A percentile compares a stretch with the other conserved stretches of the same genome.
Evolutionary conservation across 2,329 filamentous ascomycete genomes (phyloP).

Genomic region (Beauveria australis): DNA sequence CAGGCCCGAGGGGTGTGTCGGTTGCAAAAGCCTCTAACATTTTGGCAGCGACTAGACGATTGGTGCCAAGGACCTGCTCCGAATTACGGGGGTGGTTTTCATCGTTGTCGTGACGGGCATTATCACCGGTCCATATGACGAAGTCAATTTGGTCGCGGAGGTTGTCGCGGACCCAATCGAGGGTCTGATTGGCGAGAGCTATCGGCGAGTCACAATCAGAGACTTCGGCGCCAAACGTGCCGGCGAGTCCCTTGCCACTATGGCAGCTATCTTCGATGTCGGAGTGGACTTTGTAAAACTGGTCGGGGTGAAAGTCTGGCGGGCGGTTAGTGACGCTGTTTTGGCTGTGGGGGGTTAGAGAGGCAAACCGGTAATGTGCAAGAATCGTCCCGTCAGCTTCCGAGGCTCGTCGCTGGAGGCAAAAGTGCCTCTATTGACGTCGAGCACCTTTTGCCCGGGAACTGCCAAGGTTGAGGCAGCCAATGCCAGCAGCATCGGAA

Average conservation of each 20-base stretch:
- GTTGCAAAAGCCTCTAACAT: conserved; percentile 66
- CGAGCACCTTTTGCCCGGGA: not conserved
- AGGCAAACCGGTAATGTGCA: conserved; percentile 75
- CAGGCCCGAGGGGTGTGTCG: conserved; percentile 24
- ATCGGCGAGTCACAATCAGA: conserved; percentile 83
- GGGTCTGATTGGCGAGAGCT: conserved; percentile 76
- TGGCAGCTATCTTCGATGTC: conserved; percentile 73
- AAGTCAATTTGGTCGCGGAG: conserved; percentile 77
- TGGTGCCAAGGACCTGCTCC: conserved; percentile 68
- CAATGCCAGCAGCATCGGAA: conserved; percentile 6
- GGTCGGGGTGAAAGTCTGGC: conserved; percentile 84
- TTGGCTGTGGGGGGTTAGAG: not conserved
- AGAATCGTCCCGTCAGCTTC: conserved; percentile 64
- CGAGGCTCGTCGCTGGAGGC: conserved; percentile 12
- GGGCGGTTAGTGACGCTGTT: not conserved
- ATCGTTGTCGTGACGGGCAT: conserved; percentile 82
- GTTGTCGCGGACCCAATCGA: conserved; percentile 77
- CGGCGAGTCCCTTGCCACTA: conserved; percentile 65
- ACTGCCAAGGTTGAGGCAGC: not conserved
- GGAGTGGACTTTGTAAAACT: conserved; percentile 72
- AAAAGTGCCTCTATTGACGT: not conserved
- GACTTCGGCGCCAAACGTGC: conserved; percentile 75
- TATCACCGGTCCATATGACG: conserved; percentile 88
- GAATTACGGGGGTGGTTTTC: conserved; percentile 68
- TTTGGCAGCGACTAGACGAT: conserved; percentile 65